A percentile compares a stretch with the other conserved stretches of the same genome.
phyloP scores from a whole-genome alignment of 805 yeast species.

The Candida fluviatilis region DNA sequence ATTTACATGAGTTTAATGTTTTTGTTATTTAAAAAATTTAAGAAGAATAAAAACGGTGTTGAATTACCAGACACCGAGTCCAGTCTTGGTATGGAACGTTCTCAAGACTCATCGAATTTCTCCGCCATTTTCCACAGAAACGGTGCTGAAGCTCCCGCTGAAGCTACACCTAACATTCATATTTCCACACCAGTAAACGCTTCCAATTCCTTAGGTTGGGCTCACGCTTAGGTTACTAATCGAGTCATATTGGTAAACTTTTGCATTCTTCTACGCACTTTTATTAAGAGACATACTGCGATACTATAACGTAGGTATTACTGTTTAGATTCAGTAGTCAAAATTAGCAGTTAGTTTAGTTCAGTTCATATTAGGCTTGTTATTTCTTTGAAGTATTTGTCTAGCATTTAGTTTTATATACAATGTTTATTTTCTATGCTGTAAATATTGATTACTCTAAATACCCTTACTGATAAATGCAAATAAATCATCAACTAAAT shows the following conservation, averaged over 20 bases:
- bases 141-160: constrained; percentile 10
- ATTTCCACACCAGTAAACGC: constrained; percentile 70
- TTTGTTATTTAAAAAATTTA: constrained; percentile 48
- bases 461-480: constrained; percentile 11
- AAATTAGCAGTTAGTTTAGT: not conserved
- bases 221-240: constrained; percentile 8
- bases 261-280: too few species aligned
- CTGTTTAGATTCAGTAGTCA: not conserved
- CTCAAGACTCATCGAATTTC: constrained; percentile 16
- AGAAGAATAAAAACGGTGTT: constrained; percentile 34
- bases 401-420: not conserved
- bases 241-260: too few species aligned
- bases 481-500: constrained; percentile 40
- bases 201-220: constrained; percentile 72
- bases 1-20: constrained; percentile 60
- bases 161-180: constrained; percentile 24
- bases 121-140: constrained; percentile 26
- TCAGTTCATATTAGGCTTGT: not conserved
- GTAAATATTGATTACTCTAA: not conserved
- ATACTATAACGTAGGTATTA: too few species aligned
- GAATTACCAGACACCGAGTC: constrained; percentile 41
- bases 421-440: not conserved
- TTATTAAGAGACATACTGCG: too few species aligned
- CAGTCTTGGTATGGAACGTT: constrained; percentile 21
- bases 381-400: not conserved